Conservation (phyloP, 768 basidiomycete genomes). For the Hypholoma fasciculare region DNA sequence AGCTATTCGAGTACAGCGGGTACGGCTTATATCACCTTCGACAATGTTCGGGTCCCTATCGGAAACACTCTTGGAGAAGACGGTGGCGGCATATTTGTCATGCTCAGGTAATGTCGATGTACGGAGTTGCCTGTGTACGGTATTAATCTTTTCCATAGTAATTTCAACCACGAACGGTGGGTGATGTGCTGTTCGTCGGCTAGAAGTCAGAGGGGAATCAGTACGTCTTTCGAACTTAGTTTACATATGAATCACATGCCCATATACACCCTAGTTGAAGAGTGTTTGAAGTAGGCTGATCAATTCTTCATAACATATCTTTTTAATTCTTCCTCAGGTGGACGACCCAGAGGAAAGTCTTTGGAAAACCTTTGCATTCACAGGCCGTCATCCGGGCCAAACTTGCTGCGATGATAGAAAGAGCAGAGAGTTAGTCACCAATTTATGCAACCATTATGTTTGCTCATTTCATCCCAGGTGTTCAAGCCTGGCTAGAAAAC, state of each 20-base stretch:
- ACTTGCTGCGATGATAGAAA: constrained; percentile 86
- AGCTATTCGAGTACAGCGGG: constrained; percentile 78
- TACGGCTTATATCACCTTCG: constrained; percentile 80
- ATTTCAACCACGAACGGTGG: constrained; percentile 97
- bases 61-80: constrained; percentile 75
- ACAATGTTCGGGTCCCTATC: constrained; percentile 82
- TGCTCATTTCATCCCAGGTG: constrained; percentile 38
- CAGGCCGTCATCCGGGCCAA: constrained; percentile 89
- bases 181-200: constrained; percentile 80
- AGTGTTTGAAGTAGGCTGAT: constrained; percentile 68
- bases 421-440: constrained; percentile 44
- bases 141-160: constrained; percentile 38
- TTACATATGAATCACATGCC: not conserved
- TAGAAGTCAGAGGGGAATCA: constrained; percentile 41
- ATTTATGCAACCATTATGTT: not conserved
- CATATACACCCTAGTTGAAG: constrained; percentile 53
- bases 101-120: constrained; percentile 25
- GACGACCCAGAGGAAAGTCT: constrained; percentile 87
- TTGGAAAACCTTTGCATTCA: constrained; percentile 82
- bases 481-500: constrained; percentile 83
- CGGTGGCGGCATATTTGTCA: constrained; percentile 42
- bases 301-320: not conserved
- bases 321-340: constrained; percentile 46
- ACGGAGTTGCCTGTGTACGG: no score
- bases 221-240: constrained; percentile 16